A percentile compares a stretch with the other conserved stretches of the same genome.
These are phyloP conservation scores for Candida easanensis DNA, from an alignment of 805 yeast species.

Conservation along the genomic window DNA sequence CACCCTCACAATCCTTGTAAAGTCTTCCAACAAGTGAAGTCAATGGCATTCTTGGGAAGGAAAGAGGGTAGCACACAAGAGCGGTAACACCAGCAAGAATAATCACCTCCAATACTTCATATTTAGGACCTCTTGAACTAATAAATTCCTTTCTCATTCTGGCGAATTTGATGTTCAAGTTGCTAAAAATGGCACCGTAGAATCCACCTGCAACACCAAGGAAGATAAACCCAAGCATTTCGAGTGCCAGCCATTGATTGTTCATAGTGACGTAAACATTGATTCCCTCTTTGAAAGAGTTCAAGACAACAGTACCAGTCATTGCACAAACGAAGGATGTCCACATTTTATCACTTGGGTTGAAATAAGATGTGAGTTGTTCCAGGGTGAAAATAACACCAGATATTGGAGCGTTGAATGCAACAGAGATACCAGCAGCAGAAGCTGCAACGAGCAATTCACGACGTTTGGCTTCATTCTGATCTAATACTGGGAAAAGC, in stretches of 20 bases:
- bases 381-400: slow-evolving; percentile 81
- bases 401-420: slow-evolving; percentile 85
- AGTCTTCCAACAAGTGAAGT: slow-evolving; percentile 55
- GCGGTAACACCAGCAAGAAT: slow-evolving; percentile 49
- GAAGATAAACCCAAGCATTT: slow-evolving; percentile 66
- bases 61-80: slow-evolving; percentile 51
- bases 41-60: slow-evolving; percentile 52
- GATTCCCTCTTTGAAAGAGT: slow-evolving; percentile 42
- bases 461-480: slow-evolving; percentile 59
- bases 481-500: slow-evolving; percentile 28
- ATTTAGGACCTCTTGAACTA: slow-evolving; percentile 22
- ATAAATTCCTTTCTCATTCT: slow-evolving; percentile 28
- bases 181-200: slow-evolving; percentile 54
- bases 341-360: slow-evolving; percentile 72
- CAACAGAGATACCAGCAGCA: slow-evolving; percentile 82
- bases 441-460: slow-evolving; percentile 72
- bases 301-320: slow-evolving; percentile 60
- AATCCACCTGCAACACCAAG: slow-evolving; percentile 71
- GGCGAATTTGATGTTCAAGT: slow-evolving; percentile 45
- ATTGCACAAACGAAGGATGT: slow-evolving; percentile 79
- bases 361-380: slow-evolving; percentile 60
- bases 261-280: slow-evolving; percentile 66
- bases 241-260: slow-evolving; percentile 72
- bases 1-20: slow-evolving; percentile 60
- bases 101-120: slow-evolving; percentile 47